Evolutionary conservation across 2,329 filamentous ascomycete genomes (phyloP).

Genomic region (Cadophora sp.): DNA sequence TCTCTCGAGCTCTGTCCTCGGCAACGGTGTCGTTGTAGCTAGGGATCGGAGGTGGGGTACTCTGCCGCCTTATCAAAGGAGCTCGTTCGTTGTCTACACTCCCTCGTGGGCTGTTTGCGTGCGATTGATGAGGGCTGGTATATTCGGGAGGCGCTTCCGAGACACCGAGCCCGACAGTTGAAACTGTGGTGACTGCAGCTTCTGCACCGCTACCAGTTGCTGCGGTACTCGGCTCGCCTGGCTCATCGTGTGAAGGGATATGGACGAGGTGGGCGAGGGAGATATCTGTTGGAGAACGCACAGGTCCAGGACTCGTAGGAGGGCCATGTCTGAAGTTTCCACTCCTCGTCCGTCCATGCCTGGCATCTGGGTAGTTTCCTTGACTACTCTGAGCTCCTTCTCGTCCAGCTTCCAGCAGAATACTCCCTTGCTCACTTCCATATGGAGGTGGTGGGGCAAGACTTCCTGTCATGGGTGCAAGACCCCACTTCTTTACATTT

Average conservation of each 20-base stretch:
- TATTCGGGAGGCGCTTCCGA: constrained; percentile 75
- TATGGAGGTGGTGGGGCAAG: constrained; percentile 95
- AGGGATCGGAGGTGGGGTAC: constrained; percentile 44
- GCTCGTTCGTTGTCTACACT: constrained; percentile 60
- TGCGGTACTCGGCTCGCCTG: constrained; percentile 55
- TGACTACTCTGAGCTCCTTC: constrained; percentile 58
- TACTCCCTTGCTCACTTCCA: constrained; percentile 95
- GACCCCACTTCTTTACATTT: constrained; percentile 99
- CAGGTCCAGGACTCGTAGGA: constrained; percentile 86
- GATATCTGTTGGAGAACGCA: constrained; percentile 93
- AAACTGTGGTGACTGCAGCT: constrained; percentile 30
- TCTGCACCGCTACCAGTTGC: constrained; percentile 40
- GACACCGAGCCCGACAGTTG: constrained; percentile 32
- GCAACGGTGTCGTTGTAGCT: constrained; percentile 45
- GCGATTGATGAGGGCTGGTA: constrained; percentile 68
- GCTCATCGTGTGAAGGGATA: constrained; percentile 70
- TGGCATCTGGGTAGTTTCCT: constrained; percentile 48
- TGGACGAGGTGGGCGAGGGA: constrained; percentile 87
- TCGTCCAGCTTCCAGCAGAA: constrained; percentile 84
- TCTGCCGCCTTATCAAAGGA: constrained; percentile 52
- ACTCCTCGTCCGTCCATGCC: constrained; percentile 76
- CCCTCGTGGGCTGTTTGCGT: constrained; percentile 58
- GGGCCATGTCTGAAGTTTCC: constrained; percentile 76
- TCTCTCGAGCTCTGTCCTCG: constrained; percentile 38
- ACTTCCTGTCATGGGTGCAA: constrained; percentile 94